Base-by-base conservation (phyloP, 2,329 filamentous ascomycete species). In the Pseudogymnoascus verrucosus region DNA sequence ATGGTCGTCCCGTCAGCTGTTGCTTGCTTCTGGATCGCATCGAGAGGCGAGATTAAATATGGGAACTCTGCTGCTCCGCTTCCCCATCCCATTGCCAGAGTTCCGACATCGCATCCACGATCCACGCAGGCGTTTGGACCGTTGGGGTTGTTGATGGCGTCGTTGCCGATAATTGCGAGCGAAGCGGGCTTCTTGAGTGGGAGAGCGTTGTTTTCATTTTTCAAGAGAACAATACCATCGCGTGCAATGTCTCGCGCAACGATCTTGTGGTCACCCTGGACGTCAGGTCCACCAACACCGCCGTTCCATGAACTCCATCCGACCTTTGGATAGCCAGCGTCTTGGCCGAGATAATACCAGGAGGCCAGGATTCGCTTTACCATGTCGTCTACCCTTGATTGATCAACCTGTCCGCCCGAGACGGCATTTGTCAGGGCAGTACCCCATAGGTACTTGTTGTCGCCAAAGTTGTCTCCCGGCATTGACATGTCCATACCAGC, bases 401-500 rank as follows among this genome's bases (percentile, higher is more conserved):
- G 74, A 5, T 82, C 77, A 4, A 90, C 80, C 62, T 82, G 79
- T 34, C 84, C 84, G 67, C 80, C 83, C 72, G 61, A 73, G 66
- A 88, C 77, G 26, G 84, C 84, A 59, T 71, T 76, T 62, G 76
- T 76, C 14, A 88, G 79, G 65, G 77, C 77, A 8, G 78, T 74
- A 0, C 84, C 84, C 84, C 84, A 87, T 39, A 82, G 77, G 2
- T 84, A 73, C 14, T 70, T 65, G 34, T 75, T 75, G 54, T 80
- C 78, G 72, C 83, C 84, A 70, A 74, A 84, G 69, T 83, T 78
- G 62, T 78, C 85, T 64, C 91, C 90, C 0, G 89, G 89, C 89
- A 93, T 93, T 1, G 86, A 86, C 89, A 92, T 91, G 73, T 93
- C 71, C 66, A 93, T 74, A 28, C 90, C 90, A 23, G 84, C 83